These are phyloP conservation scores for Termitomyces sp. DNA, from an alignment of 768 basidiomycete species.

Conservation along the genomic window DNA sequence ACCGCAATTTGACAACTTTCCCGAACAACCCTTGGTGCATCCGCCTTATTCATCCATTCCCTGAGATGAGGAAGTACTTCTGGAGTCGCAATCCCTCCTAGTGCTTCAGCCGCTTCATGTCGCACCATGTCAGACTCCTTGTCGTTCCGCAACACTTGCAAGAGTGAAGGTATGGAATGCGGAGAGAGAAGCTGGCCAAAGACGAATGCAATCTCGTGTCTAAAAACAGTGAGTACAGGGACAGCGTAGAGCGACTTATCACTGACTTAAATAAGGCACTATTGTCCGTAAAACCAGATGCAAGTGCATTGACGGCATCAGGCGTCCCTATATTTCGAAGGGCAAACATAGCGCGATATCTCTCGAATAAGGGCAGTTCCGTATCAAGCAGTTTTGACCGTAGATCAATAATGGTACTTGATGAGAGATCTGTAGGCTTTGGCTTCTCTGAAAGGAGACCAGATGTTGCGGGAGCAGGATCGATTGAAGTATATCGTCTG, in stretches of 20 bases:
- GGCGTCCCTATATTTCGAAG: slow-evolving; percentile 88
- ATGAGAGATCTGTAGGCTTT: slow-evolving; percentile 44
- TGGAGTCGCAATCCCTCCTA: slow-evolving; percentile 94
- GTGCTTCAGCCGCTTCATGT: slow-evolving; percentile 96
- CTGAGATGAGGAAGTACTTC: slow-evolving; percentile 84
- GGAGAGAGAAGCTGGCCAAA: slow-evolving; percentile 93
- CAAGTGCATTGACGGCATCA: slow-evolving; percentile 85
- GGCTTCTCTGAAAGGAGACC: slow-evolving; percentile 50
- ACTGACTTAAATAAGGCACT: slow-evolving; percentile 91
- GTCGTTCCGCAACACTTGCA: slow-evolving; percentile 67
- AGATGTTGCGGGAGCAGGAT: slow-evolving; percentile 83
- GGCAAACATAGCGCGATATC: slow-evolving; percentile 98
- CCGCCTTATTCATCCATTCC: slow-evolving; percentile 75
- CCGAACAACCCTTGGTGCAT: slow-evolving; percentile 83
- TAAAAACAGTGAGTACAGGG: slow-evolving; percentile 21
- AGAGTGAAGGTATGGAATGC: slow-evolving; percentile 80
- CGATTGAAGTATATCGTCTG: slow-evolving; percentile 78
- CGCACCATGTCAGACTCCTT: slow-evolving; percentile 94
- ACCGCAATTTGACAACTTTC: slow-evolving; percentile 96
- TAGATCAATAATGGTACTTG: slow-evolving; percentile 46
- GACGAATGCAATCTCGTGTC: slow-evolving; percentile 97
- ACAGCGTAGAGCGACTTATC: neutral
- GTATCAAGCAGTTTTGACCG: slow-evolving; percentile 60
- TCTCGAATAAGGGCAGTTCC: slow-evolving; percentile 72
- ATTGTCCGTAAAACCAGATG: slow-evolving; percentile 83